A percentile compares a stretch with the other conserved stretches of the same genome.
Conservation (phyloP, 441 rosid species). For the Manihot esculenta region DNA sequence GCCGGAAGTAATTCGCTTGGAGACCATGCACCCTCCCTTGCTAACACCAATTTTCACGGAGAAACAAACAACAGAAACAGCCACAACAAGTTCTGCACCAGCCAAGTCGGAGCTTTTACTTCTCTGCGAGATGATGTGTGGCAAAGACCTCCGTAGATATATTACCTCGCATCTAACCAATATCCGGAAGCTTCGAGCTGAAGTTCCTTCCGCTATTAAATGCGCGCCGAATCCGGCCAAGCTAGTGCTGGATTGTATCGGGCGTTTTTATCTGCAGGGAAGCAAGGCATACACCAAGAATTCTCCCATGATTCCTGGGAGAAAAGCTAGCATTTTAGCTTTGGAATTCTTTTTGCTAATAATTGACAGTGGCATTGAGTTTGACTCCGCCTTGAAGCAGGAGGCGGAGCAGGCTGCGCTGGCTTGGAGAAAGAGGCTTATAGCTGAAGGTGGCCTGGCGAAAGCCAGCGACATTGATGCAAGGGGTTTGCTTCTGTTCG, state of each 20-base stretch:
- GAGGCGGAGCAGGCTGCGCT: slow-evolving; percentile 51
- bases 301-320: slow-evolving; percentile 48
- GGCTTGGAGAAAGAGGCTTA: slow-evolving; percentile 64
- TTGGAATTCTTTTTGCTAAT: slow-evolving; percentile 54
- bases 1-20: background rate
- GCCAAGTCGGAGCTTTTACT: slow-evolving; percentile 32
- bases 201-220: slow-evolving; percentile 51
- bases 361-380: slow-evolving; percentile 11
- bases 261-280: slow-evolving; percentile 62
- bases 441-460: slow-evolving; percentile 56
- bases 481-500: slow-evolving; percentile 61
- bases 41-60: slow-evolving; percentile 8
- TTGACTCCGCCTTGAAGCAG: slow-evolving; percentile 15
- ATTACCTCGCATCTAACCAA: slow-evolving; percentile 37
- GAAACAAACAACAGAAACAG: background rate
- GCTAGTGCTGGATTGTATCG: slow-evolving; percentile 67
- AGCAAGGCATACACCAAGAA: slow-evolving; percentile 47
- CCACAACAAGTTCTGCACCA: background rate
- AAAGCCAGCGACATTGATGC: slow-evolving; percentile 53
- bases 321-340: slow-evolving; percentile 53
- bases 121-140: slow-evolving; percentile 49
- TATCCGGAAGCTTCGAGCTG: slow-evolving; percentile 39
- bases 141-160: slow-evolving; percentile 59
- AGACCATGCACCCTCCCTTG: background rate
- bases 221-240: slow-evolving; percentile 53